phyloP scores from a whole-genome alignment of 805 yeast species.

The Danielia reshetovae region DNA sequence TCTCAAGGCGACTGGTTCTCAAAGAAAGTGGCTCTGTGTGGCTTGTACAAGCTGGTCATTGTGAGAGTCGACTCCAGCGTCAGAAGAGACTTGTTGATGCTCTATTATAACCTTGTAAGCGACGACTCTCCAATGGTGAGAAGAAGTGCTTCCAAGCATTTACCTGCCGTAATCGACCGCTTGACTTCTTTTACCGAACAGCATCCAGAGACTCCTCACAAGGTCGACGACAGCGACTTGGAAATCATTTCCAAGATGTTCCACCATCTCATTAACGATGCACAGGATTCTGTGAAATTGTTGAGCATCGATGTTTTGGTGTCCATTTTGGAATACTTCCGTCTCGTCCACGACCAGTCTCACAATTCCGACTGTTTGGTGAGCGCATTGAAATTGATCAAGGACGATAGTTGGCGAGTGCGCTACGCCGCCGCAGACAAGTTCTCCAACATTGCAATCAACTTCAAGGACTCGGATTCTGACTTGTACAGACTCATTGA shows the following conservation, averaged over 20 bases:
- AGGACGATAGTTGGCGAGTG: slow-evolving; percentile 96
- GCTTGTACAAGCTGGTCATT: slow-evolving; percentile 71
- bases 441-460: slow-evolving; percentile 67
- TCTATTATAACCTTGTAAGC: slow-evolving; percentile 66
- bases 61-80: slow-evolving; percentile 51
- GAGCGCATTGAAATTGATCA: slow-evolving; percentile 66
- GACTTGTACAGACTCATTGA: slow-evolving; percentile 60
- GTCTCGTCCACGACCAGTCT: slow-evolving; percentile 49
- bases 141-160: slow-evolving; percentile 83
- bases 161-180: slow-evolving; percentile 69
- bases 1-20: slow-evolving; percentile 94
- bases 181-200: slow-evolving; percentile 41
- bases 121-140: slow-evolving; percentile 99
- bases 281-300: slow-evolving; percentile 92
- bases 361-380: slow-evolving; percentile 62
- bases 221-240: slow-evolving; percentile 61
- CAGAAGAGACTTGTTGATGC: slow-evolving; percentile 59
- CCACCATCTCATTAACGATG: slow-evolving; percentile 70
- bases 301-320: slow-evolving; percentile 84
- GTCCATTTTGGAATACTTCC: slow-evolving; percentile 70
- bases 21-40: slow-evolving; percentile 85
- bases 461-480: slow-evolving; percentile 53
- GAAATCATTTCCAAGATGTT: slow-evolving; percentile 80
- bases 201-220: slow-evolving; percentile 26
- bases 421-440: slow-evolving; percentile 98